These are phyloP conservation scores for Puccinia polysora DNA, from an alignment of 1,284 basidiomycete genomes.

Conservation along the genomic window DNA sequence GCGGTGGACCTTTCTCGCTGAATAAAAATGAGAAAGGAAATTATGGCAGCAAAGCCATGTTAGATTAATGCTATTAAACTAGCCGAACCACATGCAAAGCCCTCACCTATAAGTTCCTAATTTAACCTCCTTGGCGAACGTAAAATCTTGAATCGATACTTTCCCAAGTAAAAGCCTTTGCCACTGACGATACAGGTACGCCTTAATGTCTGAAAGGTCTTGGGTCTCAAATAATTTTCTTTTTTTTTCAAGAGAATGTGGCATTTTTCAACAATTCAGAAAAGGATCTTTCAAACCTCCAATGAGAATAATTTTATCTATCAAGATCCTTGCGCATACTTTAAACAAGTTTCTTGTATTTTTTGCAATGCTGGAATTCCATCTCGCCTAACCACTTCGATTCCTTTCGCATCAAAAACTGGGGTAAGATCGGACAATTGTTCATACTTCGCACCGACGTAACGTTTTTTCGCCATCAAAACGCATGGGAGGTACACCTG, in stretches of 20 bases:
- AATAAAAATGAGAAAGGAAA: too few species aligned
- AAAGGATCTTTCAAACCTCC: neutral
- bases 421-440: conserved; percentile 71
- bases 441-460: conserved; percentile 94
- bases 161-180: conserved; percentile 73
- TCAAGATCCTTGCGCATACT: too few species aligned
- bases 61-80: neutral
- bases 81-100: neutral
- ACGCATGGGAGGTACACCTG: conserved; percentile 90
- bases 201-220: conserved; percentile 81
- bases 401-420: conserved; percentile 91
- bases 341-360: conserved; percentile 79
- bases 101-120: conserved; percentile 80
- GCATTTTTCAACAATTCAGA: neutral
- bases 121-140: conserved; percentile 87
- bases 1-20: conserved; percentile 74
- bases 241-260: neutral
- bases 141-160: conserved; percentile 80
- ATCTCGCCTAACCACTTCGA: conserved; percentile 91
- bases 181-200: conserved; percentile 82
- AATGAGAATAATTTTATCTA: too few species aligned
- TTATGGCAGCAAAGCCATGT: too few species aligned
- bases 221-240: conserved; percentile 83
- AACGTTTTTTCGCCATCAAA: conserved; percentile 91
- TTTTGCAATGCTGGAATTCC: conserved; percentile 80